Evolutionary conservation across 768 basidiomycete genomes (phyloP).

Genomic region (Termitomyces sp.): DNA sequence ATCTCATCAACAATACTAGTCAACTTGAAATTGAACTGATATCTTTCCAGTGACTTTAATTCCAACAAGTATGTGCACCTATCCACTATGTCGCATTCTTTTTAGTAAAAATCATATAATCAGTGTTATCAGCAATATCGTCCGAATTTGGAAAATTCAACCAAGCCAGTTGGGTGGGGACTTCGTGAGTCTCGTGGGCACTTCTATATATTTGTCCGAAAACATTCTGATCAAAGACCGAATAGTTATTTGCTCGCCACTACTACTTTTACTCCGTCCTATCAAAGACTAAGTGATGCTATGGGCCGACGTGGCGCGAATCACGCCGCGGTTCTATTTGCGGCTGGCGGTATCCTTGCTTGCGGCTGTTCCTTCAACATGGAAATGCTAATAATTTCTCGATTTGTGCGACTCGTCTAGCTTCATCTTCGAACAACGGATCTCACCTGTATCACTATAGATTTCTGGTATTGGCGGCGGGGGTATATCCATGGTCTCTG

Average conservation of each 20-base stretch:
- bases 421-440: neutral
- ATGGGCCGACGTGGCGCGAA: conserved; percentile 69
- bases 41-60: conserved; percentile 59
- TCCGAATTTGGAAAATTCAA: conserved; percentile 76
- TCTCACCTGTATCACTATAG: conserved; percentile 27
- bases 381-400: conserved; percentile 66
- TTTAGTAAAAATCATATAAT: neutral
- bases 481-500: conserved; percentile 66
- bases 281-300: conserved; percentile 74
- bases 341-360: conserved; percentile 57
- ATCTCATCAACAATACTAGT: neutral
- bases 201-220: neutral
- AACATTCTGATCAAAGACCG: neutral
- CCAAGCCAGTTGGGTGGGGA: conserved; percentile 82
- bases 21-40: neutral
- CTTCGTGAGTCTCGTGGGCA: conserved; percentile 45
- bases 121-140: conserved; percentile 74
- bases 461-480: conserved; percentile 75
- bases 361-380: conserved; percentile 69
- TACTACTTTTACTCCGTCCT: conserved; percentile 78
- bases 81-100: neutral
- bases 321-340: conserved; percentile 58
- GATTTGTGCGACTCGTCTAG: conserved; percentile 53
- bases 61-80: conserved; percentile 57
- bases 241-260: conserved; percentile 70